Evolutionary conservation across 1,284 basidiomycete species (phyloP), one percentile per base, ranked within the genome.

Genomic region (Ceratobasidium sp.): DNA sequence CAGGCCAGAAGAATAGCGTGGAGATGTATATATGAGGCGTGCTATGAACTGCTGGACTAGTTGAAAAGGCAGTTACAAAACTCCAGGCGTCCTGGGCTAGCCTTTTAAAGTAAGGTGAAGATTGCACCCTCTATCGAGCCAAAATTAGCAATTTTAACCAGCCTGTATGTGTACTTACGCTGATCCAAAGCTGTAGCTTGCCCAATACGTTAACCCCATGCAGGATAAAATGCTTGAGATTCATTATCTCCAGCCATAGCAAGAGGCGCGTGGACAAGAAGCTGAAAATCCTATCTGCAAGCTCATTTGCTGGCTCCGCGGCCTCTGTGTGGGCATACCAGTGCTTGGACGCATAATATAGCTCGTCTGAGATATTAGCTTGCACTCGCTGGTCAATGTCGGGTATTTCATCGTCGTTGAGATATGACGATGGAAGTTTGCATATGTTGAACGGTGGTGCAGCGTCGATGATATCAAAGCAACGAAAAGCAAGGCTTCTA

Each of bases 241-340:
- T 64, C 8, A 64, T 18, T 50, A 64, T 34, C 34, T 64, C 61
- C 30, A 64, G 32, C 32, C 61, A 64, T 12, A 64, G 18, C 1
- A 64, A 21, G 4, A 64, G 30, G 8, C 30, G 23, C 18, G 16
- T n/a, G 10, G 62, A 39, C 10, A 65, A 10, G 10, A 67, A 18
- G 2, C 39, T 12, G n/a, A 23, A 12, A 12, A 55, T 1, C 10
- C 8, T 12, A 1, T 4, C 50, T n/a, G 23, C 6, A 0, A 67
- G 12, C 5, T 16, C 4, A 6, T 41, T 21, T 28, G 21, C 2
- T 12, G 36, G 0, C 9, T 1, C 4, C 4, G 10, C 36, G 2
- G 45, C 18, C 12, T 30, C n/a, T 28, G 52, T 8, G 23, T 64
- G 45, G 14, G 26, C 9, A 4, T 3, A 21, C 64, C 50, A 67